phyloP scores from a whole-genome alignment of 2,329 filamentous ascomycete genomes.

The Clarireedia paspali region DNA sequence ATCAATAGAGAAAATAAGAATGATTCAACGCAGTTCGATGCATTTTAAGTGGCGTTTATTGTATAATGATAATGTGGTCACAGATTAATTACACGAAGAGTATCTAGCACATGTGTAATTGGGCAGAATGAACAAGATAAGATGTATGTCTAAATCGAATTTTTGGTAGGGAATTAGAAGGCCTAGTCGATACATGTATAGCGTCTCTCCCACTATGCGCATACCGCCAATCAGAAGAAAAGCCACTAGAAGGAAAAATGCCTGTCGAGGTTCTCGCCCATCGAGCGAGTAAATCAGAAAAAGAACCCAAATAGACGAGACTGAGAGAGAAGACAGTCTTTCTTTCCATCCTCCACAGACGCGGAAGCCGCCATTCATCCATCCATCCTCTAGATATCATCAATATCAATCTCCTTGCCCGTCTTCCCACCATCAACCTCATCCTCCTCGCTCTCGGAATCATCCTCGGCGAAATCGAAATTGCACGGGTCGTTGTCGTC shows the following conservation, averaged over 20 bases:
- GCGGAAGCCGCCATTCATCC: neutral
- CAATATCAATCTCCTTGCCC: conserved; percentile 83
- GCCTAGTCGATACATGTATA: conserved; percentile 22
- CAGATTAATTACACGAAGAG: neutral
- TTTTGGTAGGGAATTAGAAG: conserved; percentile 12
- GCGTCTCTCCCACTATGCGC: conserved; percentile 44
- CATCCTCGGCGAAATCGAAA: conserved; percentile 98
- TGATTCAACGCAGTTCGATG: too few relatives aligned
- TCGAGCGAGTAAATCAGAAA: conserved; percentile 14
- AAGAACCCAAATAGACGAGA: conserved; percentile 26
- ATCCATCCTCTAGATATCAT: conserved; percentile 65
- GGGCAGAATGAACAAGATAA: neutral
- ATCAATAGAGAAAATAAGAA: too few relatives aligned
- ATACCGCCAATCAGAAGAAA: conserved; percentile 23
- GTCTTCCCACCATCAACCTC: conserved; percentile 36
- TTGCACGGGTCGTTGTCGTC: conserved; percentile 83
- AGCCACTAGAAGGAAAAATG: conserved; percentile 23
- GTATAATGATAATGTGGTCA: too few relatives aligned
- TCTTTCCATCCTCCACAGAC: conserved; percentile 19
- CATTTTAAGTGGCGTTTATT: too few relatives aligned
- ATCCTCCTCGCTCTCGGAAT: conserved; percentile 53
- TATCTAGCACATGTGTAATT: neutral
- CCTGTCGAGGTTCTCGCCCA: conserved; percentile 30
- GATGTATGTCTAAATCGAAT: neutral
- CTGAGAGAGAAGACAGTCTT: conserved; percentile 62